A percentile compares a stretch with the other conserved stretches of the same genome.
These are phyloP conservation scores for Candida coquimbonensis DNA, from an alignment of 805 yeast species.

Conservation along the genomic window DNA sequence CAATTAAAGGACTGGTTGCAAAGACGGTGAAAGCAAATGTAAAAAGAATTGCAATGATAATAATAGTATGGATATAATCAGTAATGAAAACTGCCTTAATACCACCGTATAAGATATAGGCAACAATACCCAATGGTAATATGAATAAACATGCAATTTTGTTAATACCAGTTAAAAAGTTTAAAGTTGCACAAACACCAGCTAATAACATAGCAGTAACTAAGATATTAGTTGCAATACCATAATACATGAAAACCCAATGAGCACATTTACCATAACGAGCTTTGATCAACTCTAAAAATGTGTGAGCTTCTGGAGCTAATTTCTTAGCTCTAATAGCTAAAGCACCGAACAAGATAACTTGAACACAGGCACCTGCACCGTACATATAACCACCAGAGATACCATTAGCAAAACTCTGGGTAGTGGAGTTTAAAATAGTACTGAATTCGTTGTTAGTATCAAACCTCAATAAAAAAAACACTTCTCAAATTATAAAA, in stretches of 20 bases:
- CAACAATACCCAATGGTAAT: slow-evolving; percentile 72
- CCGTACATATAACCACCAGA: slow-evolving; percentile 68
- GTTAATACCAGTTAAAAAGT: slow-evolving; percentile 76
- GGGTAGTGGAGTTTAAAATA: slow-evolving; percentile 65
- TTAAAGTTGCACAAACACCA: slow-evolving; percentile 83
- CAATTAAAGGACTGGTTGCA: slow-evolving; percentile 62
- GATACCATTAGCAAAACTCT: slow-evolving; percentile 72
- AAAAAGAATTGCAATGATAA: slow-evolving; percentile 68
- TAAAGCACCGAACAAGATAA: slow-evolving; percentile 74
- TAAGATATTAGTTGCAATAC: slow-evolving; percentile 77
- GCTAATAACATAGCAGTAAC: slow-evolving; percentile 91
- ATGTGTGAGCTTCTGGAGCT: slow-evolving; percentile 91
- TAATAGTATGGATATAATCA: slow-evolving; percentile 76
- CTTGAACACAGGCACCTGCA: slow-evolving; percentile 87
- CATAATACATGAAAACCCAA: slow-evolving; percentile 64
- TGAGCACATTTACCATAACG: slow-evolving; percentile 81
- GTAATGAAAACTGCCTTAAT: slow-evolving; percentile 76
- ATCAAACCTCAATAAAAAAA: no score
- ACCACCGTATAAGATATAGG: slow-evolving; percentile 77
- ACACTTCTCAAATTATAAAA: no score
- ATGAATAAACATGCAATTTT: slow-evolving; percentile 76
- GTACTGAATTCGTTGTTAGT: slow-evolving; percentile 27
- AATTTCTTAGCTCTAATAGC: slow-evolving; percentile 85
- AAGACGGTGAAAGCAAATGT: slow-evolving; percentile 76
- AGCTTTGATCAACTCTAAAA: slow-evolving; percentile 72